Conservation (phyloP, 1,139 yeast species). For the Wickerhamiella infanticola region DNA sequence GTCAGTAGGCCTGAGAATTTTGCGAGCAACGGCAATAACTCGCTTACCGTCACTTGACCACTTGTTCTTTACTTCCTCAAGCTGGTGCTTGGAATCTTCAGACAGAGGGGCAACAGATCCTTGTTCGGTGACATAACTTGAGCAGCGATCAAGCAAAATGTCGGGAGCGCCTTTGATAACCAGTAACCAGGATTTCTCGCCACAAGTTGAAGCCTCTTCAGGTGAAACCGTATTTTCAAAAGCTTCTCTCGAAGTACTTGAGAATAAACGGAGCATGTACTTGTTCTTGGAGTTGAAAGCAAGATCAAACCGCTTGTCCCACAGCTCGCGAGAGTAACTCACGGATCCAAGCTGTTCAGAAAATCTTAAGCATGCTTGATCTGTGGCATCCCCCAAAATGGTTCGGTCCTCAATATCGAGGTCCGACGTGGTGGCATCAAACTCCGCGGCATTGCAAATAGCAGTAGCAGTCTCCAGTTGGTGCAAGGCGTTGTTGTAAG, state of each 20-base stretch:
- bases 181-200: slow-evolving; percentile 17
- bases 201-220: neutral
- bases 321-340: slow-evolving; percentile 8
- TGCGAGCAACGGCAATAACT: slow-evolving; percentile 26
- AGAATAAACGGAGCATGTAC: slow-evolving; percentile 27
- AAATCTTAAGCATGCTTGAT: slow-evolving; percentile 31
- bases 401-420: slow-evolving; percentile 19
- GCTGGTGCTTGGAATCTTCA: slow-evolving; percentile 12
- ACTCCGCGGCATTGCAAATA: slow-evolving; percentile 31
- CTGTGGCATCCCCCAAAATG: slow-evolving; percentile 36
- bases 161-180: slow-evolving; percentile 40
- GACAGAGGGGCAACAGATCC: slow-evolving; percentile 10
- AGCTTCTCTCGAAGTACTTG: slow-evolving; percentile 1
- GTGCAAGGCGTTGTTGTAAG: slow-evolving; percentile 3
- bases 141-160: slow-evolving; percentile 27
- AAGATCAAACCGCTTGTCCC: slow-evolving; percentile 25
- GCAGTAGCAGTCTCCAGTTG: slow-evolving; percentile 9
- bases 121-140: slow-evolving; percentile 16
- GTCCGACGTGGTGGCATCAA: slow-evolving; percentile 16
- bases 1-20: neutral
- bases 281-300: slow-evolving; percentile 36
- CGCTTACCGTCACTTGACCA: slow-evolving; percentile 34
- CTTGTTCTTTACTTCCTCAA: slow-evolving; percentile 23
- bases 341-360: slow-evolving; percentile 20
- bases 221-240: slow-evolving; percentile 4